These are phyloP conservation scores for Trichoderma sp. DNA, from an alignment of 2,329 filamentous ascomycete genomes.

Conservation along the genomic window DNA sequence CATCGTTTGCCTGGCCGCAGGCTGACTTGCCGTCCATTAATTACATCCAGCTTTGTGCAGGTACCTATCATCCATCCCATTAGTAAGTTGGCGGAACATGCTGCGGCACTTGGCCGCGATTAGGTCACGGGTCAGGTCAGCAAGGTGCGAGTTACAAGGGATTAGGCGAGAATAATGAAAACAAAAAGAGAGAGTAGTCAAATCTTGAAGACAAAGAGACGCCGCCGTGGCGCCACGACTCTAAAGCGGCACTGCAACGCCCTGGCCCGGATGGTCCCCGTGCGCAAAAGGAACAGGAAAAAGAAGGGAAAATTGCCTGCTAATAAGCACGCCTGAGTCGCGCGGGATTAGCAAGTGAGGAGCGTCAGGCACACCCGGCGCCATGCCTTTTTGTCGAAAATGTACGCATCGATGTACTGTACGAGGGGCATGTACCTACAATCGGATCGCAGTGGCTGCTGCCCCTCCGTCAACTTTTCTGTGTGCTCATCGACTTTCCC, in stretches of 20 bases:
- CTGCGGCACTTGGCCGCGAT: not conserved
- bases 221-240: not conserved
- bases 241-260: slow-evolving; percentile 22
- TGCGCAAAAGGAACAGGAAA: slow-evolving; percentile 13
- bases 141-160: not conserved
- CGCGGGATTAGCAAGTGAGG: slow-evolving; percentile 26
- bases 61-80: not conserved
- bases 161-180: not conserved
- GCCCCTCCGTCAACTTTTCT: not conserved
- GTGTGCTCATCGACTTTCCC: not conserved
- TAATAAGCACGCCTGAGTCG: slow-evolving; percentile 13
- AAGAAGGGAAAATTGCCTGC: not conserved
- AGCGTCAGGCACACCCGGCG: slow-evolving; percentile 27
- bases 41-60: not conserved
- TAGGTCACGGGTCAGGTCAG: not conserved
- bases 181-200: not conserved
- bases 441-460: not conserved
- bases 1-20: not conserved
- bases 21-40: not conserved
- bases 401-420: not conserved
- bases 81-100: not conserved
- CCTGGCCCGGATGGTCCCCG: slow-evolving; percentile 19
- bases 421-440: not conserved
- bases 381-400: slow-evolving; percentile 12
- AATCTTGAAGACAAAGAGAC: not conserved